Base-by-base conservation (phyloP, 352 stramenopile genomes). In the Phytopythium montanum region DNA sequence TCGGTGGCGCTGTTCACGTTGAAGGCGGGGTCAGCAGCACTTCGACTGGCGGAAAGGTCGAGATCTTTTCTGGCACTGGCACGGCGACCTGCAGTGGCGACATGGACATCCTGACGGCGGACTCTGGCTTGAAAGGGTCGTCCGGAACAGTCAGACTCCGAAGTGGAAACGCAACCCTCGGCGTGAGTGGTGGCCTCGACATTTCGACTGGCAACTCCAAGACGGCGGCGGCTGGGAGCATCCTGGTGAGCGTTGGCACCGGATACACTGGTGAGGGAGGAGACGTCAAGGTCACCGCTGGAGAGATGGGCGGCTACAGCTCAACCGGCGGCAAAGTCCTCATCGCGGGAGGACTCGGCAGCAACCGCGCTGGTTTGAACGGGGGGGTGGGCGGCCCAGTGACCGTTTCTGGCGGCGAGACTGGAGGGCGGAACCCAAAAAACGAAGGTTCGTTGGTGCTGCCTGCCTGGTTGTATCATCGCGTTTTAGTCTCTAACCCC, bases 221-320 rank as follows among this genome's bases (percentile, higher is more conserved):
- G 42, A 66, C 79, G 51, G 88, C 84, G 33, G 61, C 76, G 52
- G 94, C 90, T 38, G 90, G 93, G 16, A 72, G 82, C 48, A 87
- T 98, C 39, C 65, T 68, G 21, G 33, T 96, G 10, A 75, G 52
- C 48, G 87, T 95, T 63, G 95, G 95, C 13, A 78, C 70, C 42
- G 90, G 91, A n/a, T 80, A 89, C 48, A 83, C 85, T 45, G 84
- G 77, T 6, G 83, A 86, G 60, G 95, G 95, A 48, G 94, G 95
- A 21, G 76, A 82, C 56, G 72, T 98, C 41, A 59, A 59, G 8
- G 39, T 98, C 9, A 68, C 59, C 49, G 84, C 77, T 59, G 84
- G 84, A 23, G 73, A 91, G 51, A 84, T 84, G 42, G 66, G 28
- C 21, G 72, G 72, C 23, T 44, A 69, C 23, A 69, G 67, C 54